Evolutionary conservation across 148 eudicot genomes (phyloP).

Genomic region (Simmondsia chinensis): DNA sequence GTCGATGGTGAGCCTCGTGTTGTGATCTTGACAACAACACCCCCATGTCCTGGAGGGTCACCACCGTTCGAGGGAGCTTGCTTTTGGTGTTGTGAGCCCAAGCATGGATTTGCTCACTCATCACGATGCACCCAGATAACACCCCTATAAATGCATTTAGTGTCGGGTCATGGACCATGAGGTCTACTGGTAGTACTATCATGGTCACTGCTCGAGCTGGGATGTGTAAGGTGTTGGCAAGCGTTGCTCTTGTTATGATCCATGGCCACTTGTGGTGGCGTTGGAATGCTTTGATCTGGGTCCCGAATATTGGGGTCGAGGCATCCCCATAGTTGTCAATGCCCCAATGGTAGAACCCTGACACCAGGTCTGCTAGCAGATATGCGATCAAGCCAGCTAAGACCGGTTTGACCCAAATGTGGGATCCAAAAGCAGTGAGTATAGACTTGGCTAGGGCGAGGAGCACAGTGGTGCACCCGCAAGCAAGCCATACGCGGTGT

Average conservation of each 20-base stretch:
- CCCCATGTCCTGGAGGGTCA: slow-evolving; percentile 61
- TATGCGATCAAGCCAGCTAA: slow-evolving; percentile 55
- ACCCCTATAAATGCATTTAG: slow-evolving; percentile 42
- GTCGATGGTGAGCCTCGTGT: slow-evolving; percentile 66
- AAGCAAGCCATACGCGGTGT: slow-evolving; percentile 66
- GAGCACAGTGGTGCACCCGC: slow-evolving; percentile 64
- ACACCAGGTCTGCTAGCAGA: slow-evolving; percentile 70
- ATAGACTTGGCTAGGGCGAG: slow-evolving; percentile 46
- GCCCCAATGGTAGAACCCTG: slow-evolving; percentile 93
- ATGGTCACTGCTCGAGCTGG: slow-evolving; percentile 41
- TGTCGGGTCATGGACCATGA: slow-evolving; percentile 29
- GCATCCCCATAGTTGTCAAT: slow-evolving; percentile 71
- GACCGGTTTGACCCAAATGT: slow-evolving; percentile 45
- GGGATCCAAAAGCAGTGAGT: slow-evolving; percentile 19
- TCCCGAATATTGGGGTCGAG: slow-evolving; percentile 58
- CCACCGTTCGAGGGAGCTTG: slow-evolving; percentile 50
- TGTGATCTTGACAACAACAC: slow-evolving; percentile 52
- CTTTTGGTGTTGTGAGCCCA: slow-evolving; percentile 87
- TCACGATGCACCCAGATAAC: slow-evolving; percentile 73
- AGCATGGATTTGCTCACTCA: slow-evolving; percentile 86
- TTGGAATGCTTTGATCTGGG: slow-evolving; percentile 73
- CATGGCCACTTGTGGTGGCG: slow-evolving; percentile 89
- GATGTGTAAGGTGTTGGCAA: slow-evolving; percentile 68
- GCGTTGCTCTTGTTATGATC: slow-evolving; percentile 62
- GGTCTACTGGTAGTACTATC: slow-evolving; percentile 44